phyloP scores from a whole-genome alignment of 352 stramenopile genomes.

The Phytophthora uliginosa region DNA sequence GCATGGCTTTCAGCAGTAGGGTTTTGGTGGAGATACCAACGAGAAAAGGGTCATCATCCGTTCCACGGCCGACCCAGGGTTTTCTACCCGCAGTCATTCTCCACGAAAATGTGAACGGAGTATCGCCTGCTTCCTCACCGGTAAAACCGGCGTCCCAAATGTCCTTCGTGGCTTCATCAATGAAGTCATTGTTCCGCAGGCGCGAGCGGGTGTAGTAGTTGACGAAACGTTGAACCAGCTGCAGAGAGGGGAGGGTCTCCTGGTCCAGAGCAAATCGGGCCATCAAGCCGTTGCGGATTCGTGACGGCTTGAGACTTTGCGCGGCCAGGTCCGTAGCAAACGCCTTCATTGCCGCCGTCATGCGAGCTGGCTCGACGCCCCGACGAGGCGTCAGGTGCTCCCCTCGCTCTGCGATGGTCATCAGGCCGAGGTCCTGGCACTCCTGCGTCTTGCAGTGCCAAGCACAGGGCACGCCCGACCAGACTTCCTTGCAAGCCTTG shows the following conservation, averaged over 20 bases:
- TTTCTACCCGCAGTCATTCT: neutral
- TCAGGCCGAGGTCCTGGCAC: no score
- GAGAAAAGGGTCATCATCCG: constrained; percentile 1
- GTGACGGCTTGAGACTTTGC: constrained; percentile 1
- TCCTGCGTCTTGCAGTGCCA: no score
- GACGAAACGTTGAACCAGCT: constrained; percentile 4
- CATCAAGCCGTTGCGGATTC: constrained; percentile 3
- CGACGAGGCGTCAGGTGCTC: no score
- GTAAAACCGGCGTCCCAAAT: neutral
- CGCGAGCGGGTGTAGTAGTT: neutral
- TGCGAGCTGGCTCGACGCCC: no score
- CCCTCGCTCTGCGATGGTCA: no score
- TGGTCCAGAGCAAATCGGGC: neutral
- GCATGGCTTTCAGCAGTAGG: neutral
- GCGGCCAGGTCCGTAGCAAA: neutral
- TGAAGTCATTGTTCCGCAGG: neutral
- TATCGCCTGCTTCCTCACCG: neutral
- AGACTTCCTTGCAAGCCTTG: no score
- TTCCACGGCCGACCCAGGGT: constrained; percentile 1
- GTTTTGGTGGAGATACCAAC: constrained; percentile 17
- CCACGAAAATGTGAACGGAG: constrained; percentile 9
- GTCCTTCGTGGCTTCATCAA: neutral
- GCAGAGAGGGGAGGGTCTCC: neutral
- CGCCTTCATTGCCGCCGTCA: no score
- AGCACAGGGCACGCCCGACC: no score